phyloP scores from a whole-genome alignment of 2,329 filamentous ascomycete species.

The Mollisia scopiformis region DNA sequence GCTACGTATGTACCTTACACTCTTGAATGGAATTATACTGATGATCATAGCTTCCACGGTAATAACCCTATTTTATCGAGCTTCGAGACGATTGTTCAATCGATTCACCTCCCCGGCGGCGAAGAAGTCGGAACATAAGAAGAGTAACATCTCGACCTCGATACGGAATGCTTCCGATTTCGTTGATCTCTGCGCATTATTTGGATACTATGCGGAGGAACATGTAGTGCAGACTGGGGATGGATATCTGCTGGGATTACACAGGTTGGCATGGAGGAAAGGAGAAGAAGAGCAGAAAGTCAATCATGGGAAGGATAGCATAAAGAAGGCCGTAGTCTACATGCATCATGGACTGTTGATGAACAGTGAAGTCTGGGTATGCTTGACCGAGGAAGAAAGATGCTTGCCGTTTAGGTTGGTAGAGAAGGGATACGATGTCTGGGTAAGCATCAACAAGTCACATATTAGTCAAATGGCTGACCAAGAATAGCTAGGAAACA shows the following conservation, averaged over 20 bases:
- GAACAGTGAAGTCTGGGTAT: slow-evolving; percentile 99
- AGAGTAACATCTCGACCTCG: slow-evolving; percentile 71
- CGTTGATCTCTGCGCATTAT: slow-evolving; percentile 88
- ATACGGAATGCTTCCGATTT: slow-evolving; percentile 91
- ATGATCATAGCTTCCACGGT: slow-evolving; percentile 68
- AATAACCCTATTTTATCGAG: slow-evolving; percentile 79
- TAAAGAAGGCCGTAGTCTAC: slow-evolving; percentile 86
- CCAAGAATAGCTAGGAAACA: slow-evolving; percentile 79
- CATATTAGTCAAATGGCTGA: slow-evolving; percentile 24
- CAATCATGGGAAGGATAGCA: slow-evolving; percentile 68
- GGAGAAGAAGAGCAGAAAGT: slow-evolving; percentile 81
- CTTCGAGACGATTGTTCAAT: slow-evolving; percentile 84
- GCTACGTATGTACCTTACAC: slow-evolving; percentile 64
- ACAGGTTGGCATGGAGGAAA: slow-evolving; percentile 80
- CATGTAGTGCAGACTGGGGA: slow-evolving; percentile 94
- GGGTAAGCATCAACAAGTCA: slow-evolving; percentile 57
- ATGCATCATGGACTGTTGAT: slow-evolving; percentile 95
- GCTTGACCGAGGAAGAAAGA: slow-evolving; percentile 81
- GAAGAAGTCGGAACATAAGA: slow-evolving; percentile 67
- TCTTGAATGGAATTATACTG: slow-evolving; percentile 7
- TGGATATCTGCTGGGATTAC: slow-evolving; percentile 88
- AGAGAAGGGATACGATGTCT: slow-evolving; percentile 92
- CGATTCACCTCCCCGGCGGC: slow-evolving; percentile 71
- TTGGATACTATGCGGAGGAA: slow-evolving; percentile 92
- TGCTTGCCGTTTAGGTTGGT: slow-evolving; percentile 88